Evolutionary conservation across 164 flowering plant species (phyloP), one percentile per base, ranked within the genome.

Genomic region (Akebia trifoliata): DNA sequence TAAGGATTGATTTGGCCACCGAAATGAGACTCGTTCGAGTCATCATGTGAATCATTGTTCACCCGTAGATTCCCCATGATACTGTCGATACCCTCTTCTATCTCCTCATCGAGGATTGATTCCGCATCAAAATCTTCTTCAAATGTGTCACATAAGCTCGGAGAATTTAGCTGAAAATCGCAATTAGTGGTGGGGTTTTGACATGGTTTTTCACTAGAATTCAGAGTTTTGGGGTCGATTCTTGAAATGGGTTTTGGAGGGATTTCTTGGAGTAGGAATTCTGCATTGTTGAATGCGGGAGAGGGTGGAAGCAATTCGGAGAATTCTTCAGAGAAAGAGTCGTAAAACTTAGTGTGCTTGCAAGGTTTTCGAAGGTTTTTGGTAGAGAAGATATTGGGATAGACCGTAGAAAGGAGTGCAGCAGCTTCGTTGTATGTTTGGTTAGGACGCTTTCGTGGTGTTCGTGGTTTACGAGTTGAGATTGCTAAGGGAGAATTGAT

Each of bases 381-480:
- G 69, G 78, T 30, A 52, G 90, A 68, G 75, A 90, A 90, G 47
- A 90, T 68, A 62, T 77, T 81, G 43, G 97, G 97, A 45, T 83
- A 84, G 43, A 81, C 82, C 5, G 89, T 81, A 57, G 95, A 85
- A 45, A 90, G 87, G 1, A 90, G 74, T 6, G 84, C 84, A 0
- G 97, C 93, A 0, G 95, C 97, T 58, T 90, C 97, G 26, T 83
- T 82, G 82, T 87, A 90, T 8, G 83, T 84, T 59, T 90, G 95
- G 62, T 87, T 87, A 1, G 93, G 97, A 7, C 97, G 78, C 45
- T 90, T 90, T 40, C 97, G 81, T 1, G 85, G 83, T 0, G 93
- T 81, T 28, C 97, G 70, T 0, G 87, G 78, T 32, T 90, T 90
- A 31, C 88, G 59, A n/a, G n/a, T n/a, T n/a, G n/a, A n/a, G 72